Conservation (phyloP, 306 rosid genomes). For the Cucurbita pepo region DNA sequence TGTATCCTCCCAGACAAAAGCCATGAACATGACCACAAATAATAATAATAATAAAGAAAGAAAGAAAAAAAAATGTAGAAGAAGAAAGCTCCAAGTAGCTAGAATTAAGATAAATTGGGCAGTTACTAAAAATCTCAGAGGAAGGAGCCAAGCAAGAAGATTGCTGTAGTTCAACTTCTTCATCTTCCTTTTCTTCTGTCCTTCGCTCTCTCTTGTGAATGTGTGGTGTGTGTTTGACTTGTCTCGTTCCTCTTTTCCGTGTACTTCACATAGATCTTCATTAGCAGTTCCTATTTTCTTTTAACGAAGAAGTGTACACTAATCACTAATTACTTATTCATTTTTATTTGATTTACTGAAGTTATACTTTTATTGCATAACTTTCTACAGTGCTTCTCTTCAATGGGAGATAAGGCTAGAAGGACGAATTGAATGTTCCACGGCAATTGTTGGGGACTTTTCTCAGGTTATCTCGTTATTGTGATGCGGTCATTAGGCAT, state of each 20-base stretch:
- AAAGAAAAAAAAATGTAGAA: too few relatives aligned
- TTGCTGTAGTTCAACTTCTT: too few relatives aligned
- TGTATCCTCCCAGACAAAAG: too few relatives aligned
- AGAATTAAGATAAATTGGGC: too few relatives aligned
- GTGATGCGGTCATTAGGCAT: neutral
- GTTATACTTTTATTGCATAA: conserved; percentile 19
- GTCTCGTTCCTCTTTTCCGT: neutral
- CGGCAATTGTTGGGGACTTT: conserved; percentile 61
- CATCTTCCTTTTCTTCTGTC: too few relatives aligned
- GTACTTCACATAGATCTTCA: neutral
- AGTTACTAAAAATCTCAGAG: too few relatives aligned
- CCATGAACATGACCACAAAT: too few relatives aligned
- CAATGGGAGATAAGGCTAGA: conserved; percentile 76
- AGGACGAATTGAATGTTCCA: conserved; percentile 80
- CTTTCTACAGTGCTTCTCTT: conserved; percentile 66
- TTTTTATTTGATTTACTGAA: neutral
- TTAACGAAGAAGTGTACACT: neutral
- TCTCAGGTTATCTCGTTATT: conserved; percentile 46
- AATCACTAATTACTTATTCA: neutral
- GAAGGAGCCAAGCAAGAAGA: too few relatives aligned
- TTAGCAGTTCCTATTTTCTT: neutral
- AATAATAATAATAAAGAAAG: too few relatives aligned
- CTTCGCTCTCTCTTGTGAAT: too few relatives aligned
- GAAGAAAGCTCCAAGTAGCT: too few relatives aligned
- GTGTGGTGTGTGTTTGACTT: too few relatives aligned